phyloP scores from a whole-genome alignment of 768 basidiomycete species.

The Tulasnella sp. region DNA sequence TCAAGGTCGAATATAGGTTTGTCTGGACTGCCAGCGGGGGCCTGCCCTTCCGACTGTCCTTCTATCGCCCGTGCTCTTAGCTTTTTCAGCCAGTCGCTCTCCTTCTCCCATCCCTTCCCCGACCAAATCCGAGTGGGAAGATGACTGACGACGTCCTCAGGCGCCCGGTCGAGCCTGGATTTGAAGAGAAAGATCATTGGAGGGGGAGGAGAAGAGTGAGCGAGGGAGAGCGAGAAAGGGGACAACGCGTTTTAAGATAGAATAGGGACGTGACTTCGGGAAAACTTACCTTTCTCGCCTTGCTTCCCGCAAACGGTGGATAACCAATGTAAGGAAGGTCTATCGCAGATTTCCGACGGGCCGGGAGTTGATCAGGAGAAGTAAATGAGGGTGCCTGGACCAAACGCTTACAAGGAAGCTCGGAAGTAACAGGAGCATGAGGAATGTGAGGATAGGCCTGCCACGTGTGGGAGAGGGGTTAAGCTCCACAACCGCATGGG shows the following conservation, averaged over 20 bases:
- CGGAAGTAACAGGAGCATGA: constrained; percentile 85
- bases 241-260: not conserved
- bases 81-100: constrained; percentile 31
- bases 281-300: constrained; percentile 52
- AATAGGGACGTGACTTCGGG: constrained; percentile 3
- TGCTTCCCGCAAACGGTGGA: constrained; percentile 81
- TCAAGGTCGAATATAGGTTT: constrained; percentile 30
- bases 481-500: constrained; percentile 32
- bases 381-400: constrained; percentile 70
- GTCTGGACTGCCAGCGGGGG: constrained; percentile 32
- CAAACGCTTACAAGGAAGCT: constrained; percentile 60
- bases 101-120: constrained; percentile 67
- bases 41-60: constrained; percentile 40
- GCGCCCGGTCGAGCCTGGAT: constrained; percentile 64
- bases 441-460: constrained; percentile 80
- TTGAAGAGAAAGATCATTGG: not conserved
- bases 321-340: constrained; percentile 79
- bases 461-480: constrained; percentile 28
- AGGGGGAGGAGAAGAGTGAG: constrained; percentile 35
- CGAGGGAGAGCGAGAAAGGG: not conserved
- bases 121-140: constrained; percentile 84
- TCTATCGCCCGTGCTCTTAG: constrained; percentile 45
- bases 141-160: constrained; percentile 69
- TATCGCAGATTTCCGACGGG: constrained; percentile 47
- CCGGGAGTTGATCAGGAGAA: constrained; percentile 45